Evolutionary conservation across 805 yeast genomes (phyloP).

Genomic region (Saccharomycopsis javanensis): DNA sequence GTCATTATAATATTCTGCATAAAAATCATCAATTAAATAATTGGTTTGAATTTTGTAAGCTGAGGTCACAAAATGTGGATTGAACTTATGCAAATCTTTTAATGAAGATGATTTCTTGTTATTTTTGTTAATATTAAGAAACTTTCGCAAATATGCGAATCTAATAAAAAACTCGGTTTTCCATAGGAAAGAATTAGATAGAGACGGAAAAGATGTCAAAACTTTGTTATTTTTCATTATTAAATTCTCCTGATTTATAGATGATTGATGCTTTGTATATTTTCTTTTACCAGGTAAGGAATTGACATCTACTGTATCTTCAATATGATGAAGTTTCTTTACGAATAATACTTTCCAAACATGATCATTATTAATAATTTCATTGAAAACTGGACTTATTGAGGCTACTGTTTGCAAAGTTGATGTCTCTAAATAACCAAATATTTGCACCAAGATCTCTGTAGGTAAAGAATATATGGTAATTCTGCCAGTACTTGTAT

Average conservation of each 20-base stretch:
- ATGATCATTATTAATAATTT: slow-evolving; percentile 12
- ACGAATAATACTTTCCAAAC: slow-evolving; percentile 14
- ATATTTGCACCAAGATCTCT: slow-evolving; percentile 13
- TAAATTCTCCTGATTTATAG: neutral
- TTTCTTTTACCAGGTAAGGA: slow-evolving; percentile 12
- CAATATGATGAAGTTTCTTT: neutral
- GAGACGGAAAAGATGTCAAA: slow-evolving; percentile 10
- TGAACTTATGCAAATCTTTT: neutral
- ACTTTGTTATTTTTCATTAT: neutral
- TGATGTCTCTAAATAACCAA: slow-evolving; percentile 13
- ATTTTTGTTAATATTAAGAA: slow-evolving; percentile 9
- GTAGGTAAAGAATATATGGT: slow-evolving; percentile 11
- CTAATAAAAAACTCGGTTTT: slow-evolving; percentile 10
- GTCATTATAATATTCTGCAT: slow-evolving; percentile 14
- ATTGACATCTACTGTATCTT: slow-evolving; percentile 2
- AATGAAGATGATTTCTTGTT: neutral
- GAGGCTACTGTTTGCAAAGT: slow-evolving; percentile 10
- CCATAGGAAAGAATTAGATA: slow-evolving; percentile 13
- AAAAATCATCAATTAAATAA: slow-evolving; percentile 8
- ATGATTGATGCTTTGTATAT: neutral
- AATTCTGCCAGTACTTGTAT: neutral
- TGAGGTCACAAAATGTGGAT: slow-evolving; percentile 10
- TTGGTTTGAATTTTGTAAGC: slow-evolving; percentile 10
- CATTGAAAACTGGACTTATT: slow-evolving; percentile 8
- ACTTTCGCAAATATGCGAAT: slow-evolving; percentile 7